phyloP scores from a whole-genome alignment of 73 alveolate species.

The Vitrella brassicaformis region DNA sequence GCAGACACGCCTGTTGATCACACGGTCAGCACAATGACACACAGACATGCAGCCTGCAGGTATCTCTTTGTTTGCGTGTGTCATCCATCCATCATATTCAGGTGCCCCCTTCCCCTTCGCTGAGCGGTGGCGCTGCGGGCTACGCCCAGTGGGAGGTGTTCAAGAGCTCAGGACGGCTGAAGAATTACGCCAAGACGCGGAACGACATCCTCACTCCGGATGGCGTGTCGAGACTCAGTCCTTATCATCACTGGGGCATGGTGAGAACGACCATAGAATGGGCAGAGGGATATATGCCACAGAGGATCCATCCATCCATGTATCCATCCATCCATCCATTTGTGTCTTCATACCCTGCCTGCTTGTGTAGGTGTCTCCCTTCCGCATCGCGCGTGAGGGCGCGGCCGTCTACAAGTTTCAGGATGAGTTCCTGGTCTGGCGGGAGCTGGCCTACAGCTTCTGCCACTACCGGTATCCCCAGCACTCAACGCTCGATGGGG shows the following conservation, averaged over 20 bases:
- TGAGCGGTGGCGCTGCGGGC: background rate
- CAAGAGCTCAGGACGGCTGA: background rate
- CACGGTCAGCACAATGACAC: background rate
- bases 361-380: background rate
- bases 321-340: too few species aligned
- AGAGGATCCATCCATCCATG: too few species aligned
- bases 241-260: background rate
- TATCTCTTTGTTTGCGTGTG: background rate
- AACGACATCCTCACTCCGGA: background rate
- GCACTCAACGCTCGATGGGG: too few species aligned
- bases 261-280: too few species aligned
- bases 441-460: background rate
- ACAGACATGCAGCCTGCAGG: background rate
- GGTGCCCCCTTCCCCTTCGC: background rate
- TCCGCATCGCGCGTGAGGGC: background rate
- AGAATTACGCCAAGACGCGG: slow-evolving; percentile 1
- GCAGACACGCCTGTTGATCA: too few species aligned
- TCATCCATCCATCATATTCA: background rate
- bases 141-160: background rate
- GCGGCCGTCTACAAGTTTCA: background rate
- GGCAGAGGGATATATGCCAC: too few species aligned
- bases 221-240: background rate
- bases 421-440: background rate
- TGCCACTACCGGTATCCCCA: background rate
- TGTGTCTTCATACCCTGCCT: too few species aligned